Percentiles rank a stretch among this genome's conserved stretches.
These are phyloP conservation scores for Tuber magnatum DNA, from an alignment of 495 filamentous ascomycete species.

Conservation along the genomic window DNA sequence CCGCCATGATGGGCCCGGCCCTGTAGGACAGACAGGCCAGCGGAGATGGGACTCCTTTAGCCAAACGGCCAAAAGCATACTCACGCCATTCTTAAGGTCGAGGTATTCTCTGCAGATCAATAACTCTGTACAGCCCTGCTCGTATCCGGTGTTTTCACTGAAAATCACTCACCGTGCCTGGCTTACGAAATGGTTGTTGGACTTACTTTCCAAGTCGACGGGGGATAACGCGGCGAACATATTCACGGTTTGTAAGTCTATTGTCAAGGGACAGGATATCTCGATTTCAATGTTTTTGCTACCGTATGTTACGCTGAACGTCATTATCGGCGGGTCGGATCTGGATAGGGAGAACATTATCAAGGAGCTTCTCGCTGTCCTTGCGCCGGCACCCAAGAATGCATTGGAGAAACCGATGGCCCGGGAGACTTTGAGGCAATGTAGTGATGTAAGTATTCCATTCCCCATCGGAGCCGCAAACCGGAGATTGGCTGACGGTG, in stretches of 20 bases:
- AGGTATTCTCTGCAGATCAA: constrained; percentile 64
- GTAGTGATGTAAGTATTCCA: constrained; percentile 54
- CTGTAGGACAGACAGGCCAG: constrained; percentile 39
- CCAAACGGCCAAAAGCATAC: constrained; percentile 62
- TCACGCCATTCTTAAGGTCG: constrained; percentile 80
- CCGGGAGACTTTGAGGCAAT: constrained; percentile 64
- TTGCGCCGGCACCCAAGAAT: constrained; percentile 52
- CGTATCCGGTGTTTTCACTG: constrained; percentile 69
- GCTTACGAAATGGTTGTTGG: constrained; percentile 70
- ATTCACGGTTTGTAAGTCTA: constrained; percentile 69
- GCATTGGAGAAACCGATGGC: constrained; percentile 49
- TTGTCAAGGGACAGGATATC: constrained; percentile 74
- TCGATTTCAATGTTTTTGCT: constrained; percentile 77
- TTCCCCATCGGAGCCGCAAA: background rate
- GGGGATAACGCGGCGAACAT: constrained; percentile 63
- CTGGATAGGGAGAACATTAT: constrained; percentile 59
- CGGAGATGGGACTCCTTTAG: constrained; percentile 69
- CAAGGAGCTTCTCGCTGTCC: constrained; percentile 62
- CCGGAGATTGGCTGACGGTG: constrained; percentile 18
- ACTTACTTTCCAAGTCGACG: constrained; percentile 67
- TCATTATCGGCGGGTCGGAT: constrained; percentile 61
- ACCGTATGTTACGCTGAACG: constrained; percentile 74
- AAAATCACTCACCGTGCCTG: constrained; percentile 65
- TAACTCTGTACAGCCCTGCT: constrained; percentile 46
- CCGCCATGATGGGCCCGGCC: constrained; percentile 43